Evolutionary conservation across 176 grass and related monocot species (phyloP).

Genomic region (Zoysia japonica): DNA sequence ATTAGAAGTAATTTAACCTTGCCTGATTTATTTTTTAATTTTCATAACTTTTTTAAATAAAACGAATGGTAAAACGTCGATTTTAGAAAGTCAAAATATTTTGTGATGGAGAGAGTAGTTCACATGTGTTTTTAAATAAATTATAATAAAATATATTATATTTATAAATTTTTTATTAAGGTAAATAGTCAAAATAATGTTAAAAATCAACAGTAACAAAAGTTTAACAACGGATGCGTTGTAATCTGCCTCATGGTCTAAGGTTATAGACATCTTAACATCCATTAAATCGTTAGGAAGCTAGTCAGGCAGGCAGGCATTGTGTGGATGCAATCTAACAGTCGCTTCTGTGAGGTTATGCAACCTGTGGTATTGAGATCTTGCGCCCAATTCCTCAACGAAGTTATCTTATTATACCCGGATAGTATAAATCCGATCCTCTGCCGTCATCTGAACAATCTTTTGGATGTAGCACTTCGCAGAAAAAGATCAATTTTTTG

Average conservation of each 20-base stretch:
- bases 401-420: background rate
- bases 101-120: no score
- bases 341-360: background rate
- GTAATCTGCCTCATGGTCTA: background rate
- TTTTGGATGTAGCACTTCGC: background rate
- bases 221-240: background rate
- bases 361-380: background rate
- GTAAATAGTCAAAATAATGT: no score
- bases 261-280: background rate
- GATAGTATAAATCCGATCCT: background rate
- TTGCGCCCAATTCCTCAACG: background rate
- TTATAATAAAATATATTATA: no score
- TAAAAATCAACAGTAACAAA: no score
- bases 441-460: background rate
- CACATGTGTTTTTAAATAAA: no score
- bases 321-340: conserved; percentile 23
- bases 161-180: no score
- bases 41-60: no score
- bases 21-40: no score
- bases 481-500: background rate
- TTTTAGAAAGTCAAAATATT: no score
- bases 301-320: background rate
- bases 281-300: background rate
- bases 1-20: no score
- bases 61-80: no score